These are phyloP conservation scores for Atkinsonella texensis DNA, from an alignment of 2,329 filamentous ascomycete genomes.

Conservation along the genomic window DNA sequence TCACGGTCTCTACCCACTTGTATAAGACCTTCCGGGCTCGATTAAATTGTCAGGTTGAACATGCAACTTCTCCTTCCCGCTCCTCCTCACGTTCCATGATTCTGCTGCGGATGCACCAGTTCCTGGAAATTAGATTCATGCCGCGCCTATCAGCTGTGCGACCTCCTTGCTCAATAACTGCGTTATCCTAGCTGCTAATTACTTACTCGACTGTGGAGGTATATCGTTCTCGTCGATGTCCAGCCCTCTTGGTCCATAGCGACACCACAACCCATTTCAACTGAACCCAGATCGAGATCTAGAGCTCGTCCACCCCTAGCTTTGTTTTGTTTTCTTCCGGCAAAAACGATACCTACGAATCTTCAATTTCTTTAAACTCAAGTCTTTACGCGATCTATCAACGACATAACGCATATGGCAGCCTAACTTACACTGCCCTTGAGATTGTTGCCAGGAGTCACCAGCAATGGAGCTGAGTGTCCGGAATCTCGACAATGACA, in stretches of 20 bases:
- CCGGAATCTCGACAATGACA: conserved; percentile 57
- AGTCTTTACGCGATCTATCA: neutral
- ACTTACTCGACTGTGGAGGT: too few relatives aligned
- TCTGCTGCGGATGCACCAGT: too few relatives aligned
- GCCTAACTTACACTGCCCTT: neutral
- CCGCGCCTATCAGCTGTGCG: too few relatives aligned
- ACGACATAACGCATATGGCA: neutral
- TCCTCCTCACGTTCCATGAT: too few relatives aligned
- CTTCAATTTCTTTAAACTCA: neutral
- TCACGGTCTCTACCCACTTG: too few relatives aligned
- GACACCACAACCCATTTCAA: neutral
- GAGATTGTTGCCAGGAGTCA: neutral
- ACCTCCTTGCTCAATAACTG: too few relatives aligned
- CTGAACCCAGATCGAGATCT: neutral
- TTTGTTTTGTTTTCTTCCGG: neutral
- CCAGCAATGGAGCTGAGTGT: conserved; percentile 25
- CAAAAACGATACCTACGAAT: neutral
- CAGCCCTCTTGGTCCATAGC: neutral
- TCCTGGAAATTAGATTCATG: too few relatives aligned
- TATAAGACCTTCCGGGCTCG: too few relatives aligned
- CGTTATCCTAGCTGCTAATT: too few relatives aligned
- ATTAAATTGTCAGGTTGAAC: too few relatives aligned
- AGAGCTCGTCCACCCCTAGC: neutral
- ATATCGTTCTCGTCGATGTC: too few relatives aligned
- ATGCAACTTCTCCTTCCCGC: too few relatives aligned